A percentile compares a stretch with the other conserved stretches of the same genome.
Evolutionary conservation across 1,284 basidiomycete genomes (phyloP).

Genomic region (Lignosus rhinocerotis): DNA sequence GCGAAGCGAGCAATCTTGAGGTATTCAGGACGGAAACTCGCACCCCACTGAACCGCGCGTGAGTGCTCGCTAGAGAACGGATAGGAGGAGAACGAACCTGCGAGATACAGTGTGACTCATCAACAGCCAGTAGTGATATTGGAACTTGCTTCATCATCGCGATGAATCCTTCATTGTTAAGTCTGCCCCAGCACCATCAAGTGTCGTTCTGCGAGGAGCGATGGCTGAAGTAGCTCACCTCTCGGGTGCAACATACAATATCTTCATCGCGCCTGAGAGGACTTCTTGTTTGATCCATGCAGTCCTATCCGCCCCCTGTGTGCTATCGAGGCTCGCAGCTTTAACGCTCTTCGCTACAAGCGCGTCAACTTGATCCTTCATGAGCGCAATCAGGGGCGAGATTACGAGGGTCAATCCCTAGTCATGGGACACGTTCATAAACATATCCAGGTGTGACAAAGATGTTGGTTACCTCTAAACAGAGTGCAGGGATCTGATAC

Average conservation of each 20-base stretch:
- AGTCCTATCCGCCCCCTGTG: conserved; percentile 66
- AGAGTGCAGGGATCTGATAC: conserved; percentile 67
- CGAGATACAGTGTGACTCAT: conserved; percentile 95
- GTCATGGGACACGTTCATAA: conserved; percentile 27
- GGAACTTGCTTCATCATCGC: conserved; percentile 56
- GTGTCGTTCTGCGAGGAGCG: background rate
- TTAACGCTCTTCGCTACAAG: conserved; percentile 69
- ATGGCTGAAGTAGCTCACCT: conserved; percentile 41
- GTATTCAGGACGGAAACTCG: conserved; percentile 56
- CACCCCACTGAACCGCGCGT: conserved; percentile 45
- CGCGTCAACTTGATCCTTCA: conserved; percentile 89
- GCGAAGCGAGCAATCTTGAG: conserved; percentile 62
- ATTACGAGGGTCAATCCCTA: conserved; percentile 68
- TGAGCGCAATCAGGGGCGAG: conserved; percentile 83
- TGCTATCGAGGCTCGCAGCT: conserved; percentile 64
- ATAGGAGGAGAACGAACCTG: conserved; percentile 18
- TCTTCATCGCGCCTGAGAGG: conserved; percentile 42
- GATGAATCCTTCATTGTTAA: conserved; percentile 71
- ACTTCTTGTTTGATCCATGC: conserved; percentile 44
- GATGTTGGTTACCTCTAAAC: conserved; percentile 37
- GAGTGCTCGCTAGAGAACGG: background rate
- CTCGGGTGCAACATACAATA: conserved; percentile 96
- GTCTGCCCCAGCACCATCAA: conserved; percentile 48
- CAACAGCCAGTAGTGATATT: conserved; percentile 83
- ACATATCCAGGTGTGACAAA: background rate